A percentile compares a stretch with the other conserved stretches of the same genome.
phyloP scores from a whole-genome alignment of 352 stramenopile species.

The Pilasporangium apinafurcum region DNA sequence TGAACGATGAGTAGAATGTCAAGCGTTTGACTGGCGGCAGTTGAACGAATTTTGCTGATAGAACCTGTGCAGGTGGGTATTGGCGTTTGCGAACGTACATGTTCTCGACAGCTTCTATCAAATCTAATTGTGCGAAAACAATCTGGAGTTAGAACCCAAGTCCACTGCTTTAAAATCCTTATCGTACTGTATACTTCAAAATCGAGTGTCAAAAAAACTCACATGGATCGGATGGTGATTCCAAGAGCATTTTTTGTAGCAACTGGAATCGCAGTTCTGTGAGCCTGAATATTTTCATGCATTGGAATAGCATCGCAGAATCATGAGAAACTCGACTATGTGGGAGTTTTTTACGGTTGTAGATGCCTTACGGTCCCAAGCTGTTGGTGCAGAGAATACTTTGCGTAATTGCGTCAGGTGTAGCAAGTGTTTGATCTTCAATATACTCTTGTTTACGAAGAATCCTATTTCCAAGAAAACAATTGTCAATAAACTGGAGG shows the following conservation, averaged over 20 bases:
- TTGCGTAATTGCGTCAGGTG: conserved; percentile 17
- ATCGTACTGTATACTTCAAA: not conserved
- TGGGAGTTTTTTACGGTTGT: not conserved
- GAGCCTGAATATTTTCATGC: conserved; percentile 17
- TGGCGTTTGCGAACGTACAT: conserved; percentile 33
- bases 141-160: not conserved
- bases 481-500: not conserved
- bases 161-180: too few species aligned
- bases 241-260: conserved; percentile 27
- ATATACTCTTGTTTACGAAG: conserved; percentile 39
- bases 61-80: conserved; percentile 18
- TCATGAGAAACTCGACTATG: not conserved
- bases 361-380: conserved; percentile 26
- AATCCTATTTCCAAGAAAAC: conserved; percentile 11
- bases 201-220: not conserved
- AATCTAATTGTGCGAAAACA: conserved; percentile 10
- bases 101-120: conserved; percentile 36
- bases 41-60: conserved; percentile 21
- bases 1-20: conserved; percentile 22
- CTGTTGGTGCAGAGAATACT: conserved; percentile 25
- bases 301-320: not conserved
- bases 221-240: conserved; percentile 27
- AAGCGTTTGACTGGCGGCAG: conserved; percentile 21
- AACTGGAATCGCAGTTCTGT: conserved; percentile 34
- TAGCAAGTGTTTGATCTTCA: conserved; percentile 27